Evolutionary conservation across 2,329 filamentous ascomycete species (phyloP).

Genomic region (Fusarium mundagurra): DNA sequence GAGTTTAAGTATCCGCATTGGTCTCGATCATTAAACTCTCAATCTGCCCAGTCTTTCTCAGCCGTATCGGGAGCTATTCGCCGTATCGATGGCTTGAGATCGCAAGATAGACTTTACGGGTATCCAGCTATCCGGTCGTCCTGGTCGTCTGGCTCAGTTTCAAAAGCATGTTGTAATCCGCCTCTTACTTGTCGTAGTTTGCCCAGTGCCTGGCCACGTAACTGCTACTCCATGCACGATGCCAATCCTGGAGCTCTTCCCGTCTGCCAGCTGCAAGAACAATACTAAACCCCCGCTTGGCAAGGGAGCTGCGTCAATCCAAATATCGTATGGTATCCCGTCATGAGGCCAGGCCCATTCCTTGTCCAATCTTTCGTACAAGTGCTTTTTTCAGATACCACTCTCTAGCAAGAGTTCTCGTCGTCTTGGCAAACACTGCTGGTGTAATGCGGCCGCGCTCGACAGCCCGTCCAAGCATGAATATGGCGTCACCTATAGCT

Average conservation of each 20-base stretch:
- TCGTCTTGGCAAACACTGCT: slow-evolving; percentile 82
- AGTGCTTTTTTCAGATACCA: slow-evolving; percentile 87
- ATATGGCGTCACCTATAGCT: slow-evolving; percentile 86
- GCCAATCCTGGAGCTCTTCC: slow-evolving; percentile 4
- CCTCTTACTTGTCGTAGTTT: slow-evolving; percentile 6
- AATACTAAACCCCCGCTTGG: slow-evolving; percentile 30
- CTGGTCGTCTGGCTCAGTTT: slow-evolving; percentile 2
- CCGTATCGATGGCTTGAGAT: slow-evolving; percentile 6
- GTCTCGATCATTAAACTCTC: slow-evolving; percentile 11
- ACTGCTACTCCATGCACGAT: neutral
- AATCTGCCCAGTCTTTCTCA: neutral
- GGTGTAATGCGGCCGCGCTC: slow-evolving; percentile 77
- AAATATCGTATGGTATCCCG: neutral
- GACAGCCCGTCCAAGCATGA: slow-evolving; percentile 79
- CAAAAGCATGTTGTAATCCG: slow-evolving; percentile 12
- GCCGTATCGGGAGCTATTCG: neutral
- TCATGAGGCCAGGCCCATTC: slow-evolving; percentile 71
- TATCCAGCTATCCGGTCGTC: slow-evolving; percentile 15
- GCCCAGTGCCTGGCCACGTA: neutral
- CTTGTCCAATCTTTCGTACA: slow-evolving; percentile 78
- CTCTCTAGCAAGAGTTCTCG: slow-evolving; percentile 77
- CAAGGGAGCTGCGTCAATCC: slow-evolving; percentile 5
- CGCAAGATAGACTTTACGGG: slow-evolving; percentile 10
- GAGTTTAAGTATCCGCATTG: neutral
- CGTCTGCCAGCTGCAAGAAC: slow-evolving; percentile 14